Conservation (phyloP, 768 basidiomycete genomes). For the Porphyrellus cyaneotinctus region DNA sequence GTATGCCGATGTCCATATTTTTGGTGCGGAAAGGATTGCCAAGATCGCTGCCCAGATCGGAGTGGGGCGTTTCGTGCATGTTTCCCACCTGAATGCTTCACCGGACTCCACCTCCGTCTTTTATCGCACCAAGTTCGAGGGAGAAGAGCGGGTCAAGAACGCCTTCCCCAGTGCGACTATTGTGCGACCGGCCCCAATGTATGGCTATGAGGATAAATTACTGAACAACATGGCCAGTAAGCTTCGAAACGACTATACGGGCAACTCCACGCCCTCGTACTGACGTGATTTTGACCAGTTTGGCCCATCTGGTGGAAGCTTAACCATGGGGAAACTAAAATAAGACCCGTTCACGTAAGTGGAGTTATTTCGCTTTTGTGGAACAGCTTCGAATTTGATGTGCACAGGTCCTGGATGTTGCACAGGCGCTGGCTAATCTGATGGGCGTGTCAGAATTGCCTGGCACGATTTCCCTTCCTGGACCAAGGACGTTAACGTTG, state of each 20-base stretch:
- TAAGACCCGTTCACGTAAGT: constrained; percentile 89
- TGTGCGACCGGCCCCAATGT: constrained; percentile 80
- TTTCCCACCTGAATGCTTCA: constrained; percentile 93
- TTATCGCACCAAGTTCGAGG: constrained; percentile 86
- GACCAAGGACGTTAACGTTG: constrained; percentile 81
- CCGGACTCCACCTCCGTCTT: constrained; percentile 72
- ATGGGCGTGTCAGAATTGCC: constrained; percentile 57
- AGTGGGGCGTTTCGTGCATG: constrained; percentile 83
- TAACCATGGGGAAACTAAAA: constrained; percentile 81
- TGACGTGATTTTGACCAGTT: constrained; percentile 34
- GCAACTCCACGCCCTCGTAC: constrained; percentile 10
- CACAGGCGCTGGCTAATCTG: constrained; percentile 83
- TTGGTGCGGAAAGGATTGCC: constrained; percentile 84
- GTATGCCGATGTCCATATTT: constrained; percentile 75
- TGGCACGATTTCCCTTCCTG: constrained; percentile 77
- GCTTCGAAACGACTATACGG: constrained; percentile 28
- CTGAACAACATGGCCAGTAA: constrained; percentile 88
- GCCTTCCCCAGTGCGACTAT: constrained; percentile 86
- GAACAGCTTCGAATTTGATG: constrained; percentile 12
- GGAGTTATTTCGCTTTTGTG: constrained; percentile 19
- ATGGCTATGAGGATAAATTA: constrained; percentile 92
- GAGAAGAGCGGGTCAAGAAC: constrained; percentile 81
- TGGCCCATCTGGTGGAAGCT: constrained; percentile 94
- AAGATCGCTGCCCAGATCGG: constrained; percentile 70
- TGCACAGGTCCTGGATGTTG: constrained; percentile 83